Evolutionary conservation across 164 flowering plant genomes (phyloP).

Genomic region (Annona squamosa): DNA sequence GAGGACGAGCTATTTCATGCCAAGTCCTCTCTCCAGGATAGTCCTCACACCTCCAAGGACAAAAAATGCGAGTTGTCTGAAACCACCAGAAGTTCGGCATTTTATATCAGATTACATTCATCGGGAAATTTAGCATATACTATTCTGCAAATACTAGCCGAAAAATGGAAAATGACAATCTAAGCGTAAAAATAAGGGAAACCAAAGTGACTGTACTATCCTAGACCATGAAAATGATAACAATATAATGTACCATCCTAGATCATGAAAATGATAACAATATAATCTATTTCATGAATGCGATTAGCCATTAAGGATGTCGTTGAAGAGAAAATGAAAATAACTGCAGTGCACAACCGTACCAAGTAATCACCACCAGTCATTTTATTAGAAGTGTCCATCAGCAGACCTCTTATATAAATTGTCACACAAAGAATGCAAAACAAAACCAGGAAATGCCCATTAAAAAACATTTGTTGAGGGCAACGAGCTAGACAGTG

Average conservation of each 20-base stretch:
- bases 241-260: not conserved
- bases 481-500: not conserved
- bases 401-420: not conserved
- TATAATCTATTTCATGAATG: too few species aligned
- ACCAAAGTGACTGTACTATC: too few species aligned
- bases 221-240: not conserved
- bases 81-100: not conserved
- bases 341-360: not conserved
- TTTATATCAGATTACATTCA: not conserved
- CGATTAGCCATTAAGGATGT: too few species aligned
- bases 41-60: conserved; percentile 59
- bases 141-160: too few species aligned
- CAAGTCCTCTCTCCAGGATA: conserved; percentile 32
- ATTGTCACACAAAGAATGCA: not conserved
- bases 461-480: not conserved
- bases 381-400: not conserved
- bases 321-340: too few species aligned
- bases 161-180: too few species aligned
- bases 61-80: conserved; percentile 81
- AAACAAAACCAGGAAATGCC: not conserved
- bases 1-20: conserved; percentile 99
- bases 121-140: too few species aligned
- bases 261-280: too few species aligned
- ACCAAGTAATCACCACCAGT: not conserved
- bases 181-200: too few species aligned